Percentiles rank a stretch among this genome's conserved stretches.
phyloP scores from a whole-genome alignment of 2,329 filamentous ascomycete genomes.

The Cordyceps cicadae region DNA sequence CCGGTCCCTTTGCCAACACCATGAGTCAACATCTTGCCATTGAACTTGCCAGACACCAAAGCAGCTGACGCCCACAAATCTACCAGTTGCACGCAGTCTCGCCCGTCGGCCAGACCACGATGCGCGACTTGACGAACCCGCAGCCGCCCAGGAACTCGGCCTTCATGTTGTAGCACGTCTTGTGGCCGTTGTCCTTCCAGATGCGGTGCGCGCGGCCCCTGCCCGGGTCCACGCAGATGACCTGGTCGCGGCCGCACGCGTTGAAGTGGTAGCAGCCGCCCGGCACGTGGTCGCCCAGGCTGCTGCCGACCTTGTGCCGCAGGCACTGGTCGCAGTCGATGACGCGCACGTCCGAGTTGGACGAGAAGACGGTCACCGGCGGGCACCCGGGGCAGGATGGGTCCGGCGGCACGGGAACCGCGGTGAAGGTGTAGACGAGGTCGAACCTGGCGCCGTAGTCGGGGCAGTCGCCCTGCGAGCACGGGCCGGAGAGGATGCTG shows the following conservation, averaged over 20 bases:
- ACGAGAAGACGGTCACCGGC: constrained; percentile 7
- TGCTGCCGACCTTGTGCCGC: neutral
- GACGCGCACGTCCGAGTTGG: constrained; percentile 9
- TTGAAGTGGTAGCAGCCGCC: constrained; percentile 10
- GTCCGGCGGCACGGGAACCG: neutral
- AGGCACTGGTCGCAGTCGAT: constrained; percentile 8
- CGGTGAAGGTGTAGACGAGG: constrained; percentile 10
- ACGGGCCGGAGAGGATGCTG: neutral
- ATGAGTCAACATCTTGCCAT: too few relatives aligned
- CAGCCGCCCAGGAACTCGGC: neutral
- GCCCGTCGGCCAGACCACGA: neutral
- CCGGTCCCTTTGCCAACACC: too few relatives aligned
- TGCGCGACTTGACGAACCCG: constrained; percentile 4
- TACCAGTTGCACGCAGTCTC: constrained; percentile 11
- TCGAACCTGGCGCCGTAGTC: constrained; percentile 11
- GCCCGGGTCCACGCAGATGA: constrained; percentile 12
- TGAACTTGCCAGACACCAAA: neutral
- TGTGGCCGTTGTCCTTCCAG: constrained; percentile 12
- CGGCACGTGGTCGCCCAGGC: neutral
- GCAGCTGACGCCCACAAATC: neutral
- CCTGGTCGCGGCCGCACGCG: constrained; percentile 8
- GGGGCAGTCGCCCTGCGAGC: constrained; percentile 12
- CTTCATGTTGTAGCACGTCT: constrained; percentile 12
- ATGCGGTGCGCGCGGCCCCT: constrained; percentile 12
- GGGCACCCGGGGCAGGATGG: constrained; percentile 1